A percentile compares a stretch with the other conserved stretches of the same genome.
These are phyloP conservation scores for Wickerhamiella azymoides DNA, from an alignment of 805 yeast species.

Conservation along the genomic window DNA sequence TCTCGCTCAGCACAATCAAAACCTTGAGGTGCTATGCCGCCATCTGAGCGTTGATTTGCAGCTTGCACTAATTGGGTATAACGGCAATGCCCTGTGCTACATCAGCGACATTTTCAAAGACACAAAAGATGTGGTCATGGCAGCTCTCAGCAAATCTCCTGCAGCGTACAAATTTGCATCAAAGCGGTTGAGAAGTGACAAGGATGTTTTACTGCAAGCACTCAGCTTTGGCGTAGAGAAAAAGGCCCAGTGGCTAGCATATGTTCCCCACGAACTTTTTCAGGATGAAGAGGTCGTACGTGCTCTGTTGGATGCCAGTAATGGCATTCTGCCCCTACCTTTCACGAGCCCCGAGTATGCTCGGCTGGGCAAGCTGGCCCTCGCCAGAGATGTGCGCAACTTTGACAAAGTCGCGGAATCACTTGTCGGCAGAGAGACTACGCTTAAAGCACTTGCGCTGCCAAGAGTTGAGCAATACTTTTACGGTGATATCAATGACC, in stretches of 20 bases:
- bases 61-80: not conserved
- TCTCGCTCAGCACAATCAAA: not conserved
- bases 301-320: no score
- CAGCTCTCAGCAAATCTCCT: not conserved
- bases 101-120: not conserved
- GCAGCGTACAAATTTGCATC: not conserved
- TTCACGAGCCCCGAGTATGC: no score
- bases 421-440: no score
- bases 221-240: not conserved
- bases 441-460: no score
- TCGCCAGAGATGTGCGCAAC: no score
- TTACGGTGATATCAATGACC: no score
- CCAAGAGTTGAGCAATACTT: no score
- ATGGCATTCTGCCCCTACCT: not conserved
- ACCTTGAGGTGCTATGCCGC: not conserved
- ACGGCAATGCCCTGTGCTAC: not conserved
- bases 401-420: no score
- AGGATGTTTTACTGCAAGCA: not conserved
- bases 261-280: no score
- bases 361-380: no score
- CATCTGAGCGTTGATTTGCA: not conserved
- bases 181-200: not conserved
- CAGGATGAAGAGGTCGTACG: no score
- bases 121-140: not conserved
- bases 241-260: not conserved